Percentiles rank a stretch among this genome's conserved stretches.
Evolutionary conservation across 108 stramenopile species (phyloP).

Genomic region (Fistulifera pelliculosa): DNA sequence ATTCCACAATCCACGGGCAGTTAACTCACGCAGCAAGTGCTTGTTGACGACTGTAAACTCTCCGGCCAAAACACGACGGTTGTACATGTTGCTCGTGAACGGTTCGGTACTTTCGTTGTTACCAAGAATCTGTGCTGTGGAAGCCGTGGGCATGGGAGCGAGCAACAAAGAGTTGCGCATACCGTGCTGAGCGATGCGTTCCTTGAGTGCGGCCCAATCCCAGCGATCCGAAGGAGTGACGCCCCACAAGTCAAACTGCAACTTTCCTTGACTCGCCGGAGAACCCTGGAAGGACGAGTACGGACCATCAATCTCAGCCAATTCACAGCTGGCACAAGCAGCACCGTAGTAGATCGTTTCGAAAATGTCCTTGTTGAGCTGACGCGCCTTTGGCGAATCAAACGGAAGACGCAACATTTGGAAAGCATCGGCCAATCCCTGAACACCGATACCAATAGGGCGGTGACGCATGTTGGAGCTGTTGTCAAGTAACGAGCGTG

Average conservation of each 20-base stretch:
- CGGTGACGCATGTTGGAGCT: slow-evolving; percentile 94
- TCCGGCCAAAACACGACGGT: slow-evolving; percentile 96
- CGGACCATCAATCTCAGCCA: slow-evolving; percentile 86
- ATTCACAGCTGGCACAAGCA: slow-evolving; percentile 83
- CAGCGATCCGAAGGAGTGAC: slow-evolving; percentile 80
- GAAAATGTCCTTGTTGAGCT: slow-evolving; percentile 95
- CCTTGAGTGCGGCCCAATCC: slow-evolving; percentile 93
- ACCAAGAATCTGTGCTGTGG: slow-evolving; percentile 99
- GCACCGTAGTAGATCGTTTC: slow-evolving; percentile 99
- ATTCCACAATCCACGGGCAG: slow-evolving; percentile 93
- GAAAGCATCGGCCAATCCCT: slow-evolving; percentile 98
- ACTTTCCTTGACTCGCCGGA: slow-evolving; percentile 88
- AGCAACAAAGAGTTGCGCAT: slow-evolving; percentile 97
- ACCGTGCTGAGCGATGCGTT: slow-evolving; percentile 80
- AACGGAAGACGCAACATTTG: slow-evolving; percentile 93
- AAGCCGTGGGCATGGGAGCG: slow-evolving; percentile 99
- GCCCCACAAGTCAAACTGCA: slow-evolving; percentile 99
- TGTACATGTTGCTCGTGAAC: slow-evolving; percentile 99
- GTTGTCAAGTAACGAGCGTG: background rate
- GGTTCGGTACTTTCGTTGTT: slow-evolving; percentile 99
- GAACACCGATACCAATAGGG: slow-evolving; percentile 99
- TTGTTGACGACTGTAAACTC: slow-evolving; percentile 99
- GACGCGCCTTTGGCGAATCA: slow-evolving; percentile 76
- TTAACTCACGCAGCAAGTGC: slow-evolving; percentile 94
- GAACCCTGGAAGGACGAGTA: slow-evolving; percentile 94